A percentile compares a stretch with the other conserved stretches of the same genome.
phyloP scores from a whole-genome alignment of 108 stramenopile species.

The Mediolabrus comicus region DNA sequence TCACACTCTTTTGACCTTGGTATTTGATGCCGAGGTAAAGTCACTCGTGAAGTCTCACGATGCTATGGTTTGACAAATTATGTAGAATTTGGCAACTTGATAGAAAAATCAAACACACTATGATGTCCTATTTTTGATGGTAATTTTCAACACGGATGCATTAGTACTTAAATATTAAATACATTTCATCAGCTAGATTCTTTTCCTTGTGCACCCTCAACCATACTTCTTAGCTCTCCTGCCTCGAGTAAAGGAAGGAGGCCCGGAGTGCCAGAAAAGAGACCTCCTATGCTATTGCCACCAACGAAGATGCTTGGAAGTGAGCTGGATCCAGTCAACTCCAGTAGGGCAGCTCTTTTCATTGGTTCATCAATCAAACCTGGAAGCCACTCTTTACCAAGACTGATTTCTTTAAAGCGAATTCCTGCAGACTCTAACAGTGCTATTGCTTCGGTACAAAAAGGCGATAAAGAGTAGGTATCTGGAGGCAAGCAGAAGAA shows the following conservation, averaged over 20 bases:
- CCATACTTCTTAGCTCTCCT: slow-evolving; percentile 30
- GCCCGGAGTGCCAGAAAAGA: slow-evolving; percentile 67
- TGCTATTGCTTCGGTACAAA: slow-evolving; percentile 58
- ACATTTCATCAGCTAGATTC: slow-evolving; percentile 8
- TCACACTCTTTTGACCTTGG: background rate
- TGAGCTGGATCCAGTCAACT: slow-evolving; percentile 70
- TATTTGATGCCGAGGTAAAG: background rate
- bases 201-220: slow-evolving; percentile 19
- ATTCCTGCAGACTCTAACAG: slow-evolving; percentile 51
- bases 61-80: background rate
- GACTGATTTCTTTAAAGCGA: slow-evolving; percentile 48
- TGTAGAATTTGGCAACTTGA: background rate
- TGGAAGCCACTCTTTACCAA: slow-evolving; percentile 77
- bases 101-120: background rate
- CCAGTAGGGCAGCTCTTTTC: slow-evolving; percentile 63
- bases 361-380: slow-evolving; percentile 50
- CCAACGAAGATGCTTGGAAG: slow-evolving; percentile 71
- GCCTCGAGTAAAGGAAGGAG: slow-evolving; percentile 54
- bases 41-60: background rate
- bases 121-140: background rate
- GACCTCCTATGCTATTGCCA: slow-evolving; percentile 63
- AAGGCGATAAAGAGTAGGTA: slow-evolving; percentile 74
- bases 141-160: background rate
- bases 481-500: slow-evolving; percentile 14
- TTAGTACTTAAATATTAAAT: slow-evolving; percentile 1